phyloP scores from a whole-genome alignment of 1,139 yeast genomes.

The Debaryomyces psychrophilus region DNA sequence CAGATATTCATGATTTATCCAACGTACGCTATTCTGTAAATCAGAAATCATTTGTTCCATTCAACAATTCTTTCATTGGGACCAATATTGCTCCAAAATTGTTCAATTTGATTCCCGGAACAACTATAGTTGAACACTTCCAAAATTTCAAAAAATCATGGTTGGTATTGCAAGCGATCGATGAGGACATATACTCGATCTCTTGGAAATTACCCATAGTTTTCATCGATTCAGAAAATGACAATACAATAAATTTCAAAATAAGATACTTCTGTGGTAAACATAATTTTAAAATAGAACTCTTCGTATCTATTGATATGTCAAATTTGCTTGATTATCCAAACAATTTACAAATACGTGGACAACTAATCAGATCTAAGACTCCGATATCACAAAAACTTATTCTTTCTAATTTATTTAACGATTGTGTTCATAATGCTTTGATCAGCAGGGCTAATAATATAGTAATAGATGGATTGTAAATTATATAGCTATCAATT shows the following conservation, averaged over 20 bases:
- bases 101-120: not conserved
- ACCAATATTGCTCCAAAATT: not conserved
- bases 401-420: not conserved
- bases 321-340: slow-evolving; percentile 13
- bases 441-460: not conserved
- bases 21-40: slow-evolving; percentile 11
- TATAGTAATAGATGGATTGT: slow-evolving; percentile 1
- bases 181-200: slow-evolving; percentile 31
- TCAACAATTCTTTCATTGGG: not conserved
- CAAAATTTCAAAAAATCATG: slow-evolving; percentile 24
- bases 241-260: slow-evolving; percentile 14
- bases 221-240: slow-evolving; percentile 13
- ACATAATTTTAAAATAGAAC: slow-evolving; percentile 16
- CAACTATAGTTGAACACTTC: slow-evolving; percentile 18
- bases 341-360: slow-evolving; percentile 3
- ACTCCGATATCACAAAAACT: not conserved
- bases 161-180: slow-evolving; percentile 26
- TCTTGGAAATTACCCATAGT: slow-evolving; percentile 33
- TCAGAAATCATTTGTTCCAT: not conserved
- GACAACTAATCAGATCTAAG: slow-evolving; percentile 3
- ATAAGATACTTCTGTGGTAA: slow-evolving; percentile 19
- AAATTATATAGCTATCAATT: slow-evolving; percentile 1
- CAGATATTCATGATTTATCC: slow-evolving; percentile 7
- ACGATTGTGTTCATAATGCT: slow-evolving; percentile 1
- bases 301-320: slow-evolving; percentile 13